A percentile compares a stretch with the other conserved stretches of the same genome.
These are phyloP conservation scores for Fagus sylvatica DNA, from an alignment of 306 rosid genomes.

Conservation along the genomic window DNA sequence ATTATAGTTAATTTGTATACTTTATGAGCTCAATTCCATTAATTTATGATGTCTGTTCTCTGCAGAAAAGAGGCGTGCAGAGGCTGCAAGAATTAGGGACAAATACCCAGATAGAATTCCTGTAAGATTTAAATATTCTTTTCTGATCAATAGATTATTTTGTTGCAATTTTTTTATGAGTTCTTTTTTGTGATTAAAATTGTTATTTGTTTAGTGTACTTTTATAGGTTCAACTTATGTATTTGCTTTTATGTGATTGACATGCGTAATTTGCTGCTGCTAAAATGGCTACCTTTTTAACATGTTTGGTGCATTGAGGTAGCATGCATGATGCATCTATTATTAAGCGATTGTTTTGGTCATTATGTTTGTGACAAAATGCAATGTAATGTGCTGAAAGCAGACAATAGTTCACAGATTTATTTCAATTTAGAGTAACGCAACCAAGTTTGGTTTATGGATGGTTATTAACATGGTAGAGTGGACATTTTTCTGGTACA, in stretches of 20 bases:
- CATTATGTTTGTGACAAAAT: too few relatives aligned
- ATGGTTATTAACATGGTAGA: background rate
- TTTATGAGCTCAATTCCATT: background rate
- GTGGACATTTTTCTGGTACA: background rate
- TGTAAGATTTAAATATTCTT: constrained; percentile 31
- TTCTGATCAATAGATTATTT: background rate
- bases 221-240: background rate
- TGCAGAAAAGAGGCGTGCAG: constrained; percentile 58
- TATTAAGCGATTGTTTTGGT: too few relatives aligned
- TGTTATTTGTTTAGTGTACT: background rate
- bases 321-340: too few relatives aligned
- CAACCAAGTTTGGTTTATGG: too few relatives aligned
- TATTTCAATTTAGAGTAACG: too few relatives aligned
- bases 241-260: background rate
- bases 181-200: background rate
- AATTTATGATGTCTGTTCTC: background rate
- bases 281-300: too few relatives aligned
- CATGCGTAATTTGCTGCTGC: too few relatives aligned
- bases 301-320: too few relatives aligned
- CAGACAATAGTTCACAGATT: too few relatives aligned
- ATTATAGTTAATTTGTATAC: background rate
- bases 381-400: too few relatives aligned
- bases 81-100: constrained; percentile 45
- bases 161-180: background rate
- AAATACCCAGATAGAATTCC: constrained; percentile 62